Conservation (phyloP, 768 basidiomycete genomes). For the Hypsizygus marmoreus region DNA sequence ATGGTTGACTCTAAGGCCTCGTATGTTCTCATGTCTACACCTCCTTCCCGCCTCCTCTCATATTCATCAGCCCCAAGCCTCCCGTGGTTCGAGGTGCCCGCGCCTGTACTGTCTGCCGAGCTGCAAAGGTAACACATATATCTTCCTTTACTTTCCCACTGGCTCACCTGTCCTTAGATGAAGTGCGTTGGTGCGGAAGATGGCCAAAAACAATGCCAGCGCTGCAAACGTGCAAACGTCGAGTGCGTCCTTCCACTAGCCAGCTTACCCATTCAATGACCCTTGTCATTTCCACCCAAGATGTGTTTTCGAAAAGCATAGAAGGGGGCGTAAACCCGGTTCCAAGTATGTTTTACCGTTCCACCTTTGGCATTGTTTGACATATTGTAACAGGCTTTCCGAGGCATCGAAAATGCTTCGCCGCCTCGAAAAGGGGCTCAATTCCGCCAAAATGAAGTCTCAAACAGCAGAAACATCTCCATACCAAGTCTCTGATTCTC, state of each 20-base stretch:
- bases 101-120: constrained; percentile 84
- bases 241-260: constrained; percentile 49
- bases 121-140: constrained; percentile 63
- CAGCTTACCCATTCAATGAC: constrained; percentile 16
- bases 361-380: constrained; percentile 14
- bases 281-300: constrained; percentile 35
- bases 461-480: constrained; percentile 40
- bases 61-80: constrained; percentile 35
- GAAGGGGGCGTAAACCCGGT: constrained; percentile 85
- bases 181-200: constrained; percentile 91
- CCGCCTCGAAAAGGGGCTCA: constrained; percentile 81
- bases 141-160: constrained; percentile 16
- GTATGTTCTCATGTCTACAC: constrained; percentile 26
- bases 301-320: constrained; percentile 87
- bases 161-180: constrained; percentile 56
- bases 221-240: constrained; percentile 78
- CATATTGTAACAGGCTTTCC: constrained; percentile 56
- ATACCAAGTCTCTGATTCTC: constrained; percentile 35
- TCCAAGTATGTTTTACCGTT: constrained; percentile 63
- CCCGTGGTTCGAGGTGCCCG: constrained; percentile 56
- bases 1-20: constrained; percentile 33
- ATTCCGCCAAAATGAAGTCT: constrained; percentile 75
- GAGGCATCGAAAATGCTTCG: constrained; percentile 91
- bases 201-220: constrained; percentile 77
- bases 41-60: constrained; percentile 6